Evolutionary conservation across 805 yeast genomes (phyloP), one percentile per base, ranked within the genome.

Genomic region (Yamadazyma paraphyllophila): DNA sequence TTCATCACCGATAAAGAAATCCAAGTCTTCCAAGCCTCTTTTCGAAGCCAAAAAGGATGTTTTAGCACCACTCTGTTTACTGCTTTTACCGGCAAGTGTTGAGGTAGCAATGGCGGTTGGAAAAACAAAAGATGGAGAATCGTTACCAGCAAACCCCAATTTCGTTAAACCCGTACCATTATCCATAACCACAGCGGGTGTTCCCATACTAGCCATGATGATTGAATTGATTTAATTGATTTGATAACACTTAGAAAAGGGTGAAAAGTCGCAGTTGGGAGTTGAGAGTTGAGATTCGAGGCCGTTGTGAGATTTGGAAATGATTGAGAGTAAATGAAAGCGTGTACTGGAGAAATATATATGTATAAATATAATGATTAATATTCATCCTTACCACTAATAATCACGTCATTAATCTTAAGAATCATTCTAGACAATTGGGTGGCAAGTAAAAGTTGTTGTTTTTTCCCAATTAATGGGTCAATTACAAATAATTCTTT

Each of bases 81-180:
- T 56, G 37, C 72, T 56, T 20, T 73, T 66, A 12, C 73, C 69
- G 4, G 76, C 52, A 50, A 73, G 67, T 49, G 79, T 48, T 38
- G 89, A 77, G 2, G 97, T 91, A 20, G 95, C 83, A 65, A 94
- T 94, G 4, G 97, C 98, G 1, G 99, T 94, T 43, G 99, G 99
- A 60, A 94, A 88, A 27, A 94, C 89, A 78, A 87, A 94, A 4
- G 97, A 91, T 34, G 99, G 99, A 17, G 97, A 78, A 69, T 94
- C 99, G 65, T 94, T 94, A 46, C 99, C 99, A 56, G 99, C 99
- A 71, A 91, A 94, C 24, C 99, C 99, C 55, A 94, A 78, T 66
- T 94, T 94, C 63, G 99, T 94, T 57, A 91, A 76, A 54, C 99
- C 99, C 57, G 99, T 94, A 78, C 99, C 99, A 66, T 92, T 92